These are phyloP conservation scores for Megacollybia platyphylla DNA, from an alignment of 1,284 basidiomycete species.

Conservation along the genomic window DNA sequence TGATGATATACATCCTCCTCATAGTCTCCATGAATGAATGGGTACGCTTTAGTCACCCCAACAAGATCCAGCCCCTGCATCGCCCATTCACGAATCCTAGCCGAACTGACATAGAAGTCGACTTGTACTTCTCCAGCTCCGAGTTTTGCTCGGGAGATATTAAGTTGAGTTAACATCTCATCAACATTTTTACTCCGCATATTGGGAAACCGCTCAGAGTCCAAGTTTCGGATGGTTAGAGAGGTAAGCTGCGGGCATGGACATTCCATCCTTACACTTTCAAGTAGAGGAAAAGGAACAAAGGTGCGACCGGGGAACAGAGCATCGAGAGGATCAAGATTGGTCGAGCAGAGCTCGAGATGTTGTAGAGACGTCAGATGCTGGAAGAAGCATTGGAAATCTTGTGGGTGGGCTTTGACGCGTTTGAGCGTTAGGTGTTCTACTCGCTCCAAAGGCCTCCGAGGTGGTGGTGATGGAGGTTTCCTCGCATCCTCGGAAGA, in stretches of 20 bases:
- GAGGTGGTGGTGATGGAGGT: not conserved
- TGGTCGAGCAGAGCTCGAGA: constrained; percentile 20
- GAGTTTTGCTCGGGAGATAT: not conserved
- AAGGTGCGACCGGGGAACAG: constrained; percentile 13
- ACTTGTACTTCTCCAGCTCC: not conserved
- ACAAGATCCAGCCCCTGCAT: too few relatives aligned
- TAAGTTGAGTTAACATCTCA: too few relatives aligned
- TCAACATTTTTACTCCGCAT: constrained; percentile 7
- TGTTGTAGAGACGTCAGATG: constrained; percentile 16
- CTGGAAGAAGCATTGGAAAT: constrained; percentile 17
- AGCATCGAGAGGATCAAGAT: constrained; percentile 16
- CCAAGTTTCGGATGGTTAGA: constrained; percentile 15
- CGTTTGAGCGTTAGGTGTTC: constrained; percentile 15
- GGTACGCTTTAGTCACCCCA: not conserved
- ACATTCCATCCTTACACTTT: constrained; percentile 8
- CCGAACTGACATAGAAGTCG: too few relatives aligned
- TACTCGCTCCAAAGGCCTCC: constrained; percentile 4
- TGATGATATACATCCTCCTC: not conserved
- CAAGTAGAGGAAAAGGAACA: constrained; percentile 1
- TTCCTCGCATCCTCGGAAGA: not conserved
- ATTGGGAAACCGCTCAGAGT: constrained; percentile 13
- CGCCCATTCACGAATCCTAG: too few relatives aligned
- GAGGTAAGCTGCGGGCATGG: constrained; percentile 19
- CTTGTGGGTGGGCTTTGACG: constrained; percentile 18
- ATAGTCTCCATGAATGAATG: not conserved